Conservation (phyloP, 1,284 basidiomycete genomes). For the Ustilago tritici region DNA sequence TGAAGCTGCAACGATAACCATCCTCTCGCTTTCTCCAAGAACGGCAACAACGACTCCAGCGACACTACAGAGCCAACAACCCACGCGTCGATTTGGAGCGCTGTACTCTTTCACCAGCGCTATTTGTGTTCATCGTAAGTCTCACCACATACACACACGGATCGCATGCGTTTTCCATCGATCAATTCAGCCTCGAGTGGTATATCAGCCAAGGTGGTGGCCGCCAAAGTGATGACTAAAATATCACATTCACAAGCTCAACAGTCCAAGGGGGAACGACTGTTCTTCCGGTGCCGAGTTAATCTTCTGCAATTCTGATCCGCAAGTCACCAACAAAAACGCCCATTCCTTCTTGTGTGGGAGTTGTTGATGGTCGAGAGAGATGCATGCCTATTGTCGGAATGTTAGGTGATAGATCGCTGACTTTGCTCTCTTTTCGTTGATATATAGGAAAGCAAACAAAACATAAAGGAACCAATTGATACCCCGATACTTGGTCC, state of each 20-base stretch:
- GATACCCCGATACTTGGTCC: too few species aligned
- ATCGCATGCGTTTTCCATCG: neutral
- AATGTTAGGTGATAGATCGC: too few species aligned
- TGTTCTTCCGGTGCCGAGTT: slow-evolving; percentile 37
- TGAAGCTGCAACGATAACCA: too few species aligned
- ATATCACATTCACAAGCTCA: slow-evolving; percentile 60
- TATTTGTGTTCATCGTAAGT: slow-evolving; percentile 3
- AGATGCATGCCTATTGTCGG: neutral
- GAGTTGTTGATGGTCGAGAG: neutral
- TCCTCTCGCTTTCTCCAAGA: too few species aligned
- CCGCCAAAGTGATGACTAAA: slow-evolving; percentile 44
- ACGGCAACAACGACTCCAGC: too few species aligned
- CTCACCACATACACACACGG: neutral
- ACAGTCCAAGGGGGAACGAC: slow-evolving; percentile 40
- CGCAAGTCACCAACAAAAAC: neutral
- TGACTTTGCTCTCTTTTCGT: too few species aligned
- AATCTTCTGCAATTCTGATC: slow-evolving; percentile 60
- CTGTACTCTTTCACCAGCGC: neutral
- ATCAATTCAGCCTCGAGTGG: too few species aligned
- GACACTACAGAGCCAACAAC: neutral
- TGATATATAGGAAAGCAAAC: too few species aligned
- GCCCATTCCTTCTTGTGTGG: neutral
- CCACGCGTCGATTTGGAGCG: neutral
- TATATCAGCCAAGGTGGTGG: neutral
- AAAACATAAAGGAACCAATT: too few species aligned